Base-by-base conservation (phyloP, 2,329 filamentous ascomycete genomes). In the Cercospora sojina region DNA sequence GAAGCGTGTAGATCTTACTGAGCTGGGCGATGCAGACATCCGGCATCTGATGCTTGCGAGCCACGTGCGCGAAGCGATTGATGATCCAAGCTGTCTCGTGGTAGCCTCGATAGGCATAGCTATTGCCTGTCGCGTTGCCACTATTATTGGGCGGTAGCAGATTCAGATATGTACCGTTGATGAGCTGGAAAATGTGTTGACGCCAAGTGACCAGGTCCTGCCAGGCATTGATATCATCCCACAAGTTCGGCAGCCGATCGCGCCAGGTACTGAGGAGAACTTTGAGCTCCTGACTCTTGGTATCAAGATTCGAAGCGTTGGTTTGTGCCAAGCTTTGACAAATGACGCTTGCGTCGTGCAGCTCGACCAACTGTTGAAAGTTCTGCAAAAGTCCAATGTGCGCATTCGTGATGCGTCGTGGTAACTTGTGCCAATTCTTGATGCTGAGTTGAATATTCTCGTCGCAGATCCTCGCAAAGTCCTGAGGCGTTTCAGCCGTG, bases 1-100 rank as follows among this genome's bases (percentile, higher is more conserved):
- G 95, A 5, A 99, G 85, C 0, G 95, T 99, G 79, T 99, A 99
- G 77, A 99, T 99, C 69, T 94, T 91, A 76, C 94, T 96, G 20
- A 99, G 86, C 77, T 99, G 95, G 71, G 88, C 94, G 80, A 99
- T 97, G 82, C 96, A 99, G 31, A 99, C 95, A 70, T 99, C 95
- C 0, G 93, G 92, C 73, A 99, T 88, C 73, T 91, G 94, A 79
- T 99, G 95, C 83, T 99, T 99, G 65, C 95, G 89, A 57, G 95
- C 95, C 49, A 99, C 95, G 77, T 99, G 95, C 0, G 95, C 96
- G 75, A 99, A 99, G 18, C 95, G 87, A 79, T 99, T 99, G 80
- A 99, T 99, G 73, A 99, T 99, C 95, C 95, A 99, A 2, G 95
- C 95, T 12, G 95, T 99, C 81, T 99, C 95, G 75, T 99, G 95